These are phyloP conservation scores for Neofusicoccum laricinum DNA, from an alignment of 2,329 filamentous ascomycete genomes.

Conservation along the genomic window DNA sequence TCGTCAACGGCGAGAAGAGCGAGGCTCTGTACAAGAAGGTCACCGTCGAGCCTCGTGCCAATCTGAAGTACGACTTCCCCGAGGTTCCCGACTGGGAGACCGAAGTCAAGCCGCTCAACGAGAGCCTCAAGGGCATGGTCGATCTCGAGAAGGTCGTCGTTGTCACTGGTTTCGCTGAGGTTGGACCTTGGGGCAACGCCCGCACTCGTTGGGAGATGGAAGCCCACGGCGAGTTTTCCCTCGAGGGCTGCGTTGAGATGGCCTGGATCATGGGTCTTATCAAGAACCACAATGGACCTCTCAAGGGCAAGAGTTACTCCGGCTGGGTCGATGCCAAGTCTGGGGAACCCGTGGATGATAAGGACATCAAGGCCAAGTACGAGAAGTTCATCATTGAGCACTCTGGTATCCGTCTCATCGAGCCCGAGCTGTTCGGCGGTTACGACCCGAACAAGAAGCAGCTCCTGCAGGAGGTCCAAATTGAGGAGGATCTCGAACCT, in stretches of 20 bases:
- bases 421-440: slow-evolving; percentile 92
- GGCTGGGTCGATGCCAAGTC: slow-evolving; percentile 96
- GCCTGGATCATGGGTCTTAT: slow-evolving; percentile 99
- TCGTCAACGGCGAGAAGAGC: slow-evolving; percentile 90
- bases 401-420: slow-evolving; percentile 94
- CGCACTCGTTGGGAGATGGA: slow-evolving; percentile 99
- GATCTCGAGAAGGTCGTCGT: slow-evolving; percentile 98
- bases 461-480: slow-evolving; percentile 94
- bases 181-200: slow-evolving; percentile 97
- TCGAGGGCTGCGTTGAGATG: slow-evolving; percentile 98
- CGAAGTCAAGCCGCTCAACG: slow-evolving; percentile 85
- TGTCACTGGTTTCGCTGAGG: slow-evolving; percentile 92
- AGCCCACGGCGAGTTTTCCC: slow-evolving; percentile 90
- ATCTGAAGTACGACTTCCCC: slow-evolving; percentile 97
- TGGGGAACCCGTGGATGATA: slow-evolving; percentile 93
- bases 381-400: slow-evolving; percentile 96
- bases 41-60: slow-evolving; percentile 87
- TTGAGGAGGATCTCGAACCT: slow-evolving; percentile 93
- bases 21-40: slow-evolving; percentile 95
- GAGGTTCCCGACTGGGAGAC: slow-evolving; percentile 84
- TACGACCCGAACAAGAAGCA: slow-evolving; percentile 99
- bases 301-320: slow-evolving; percentile 95
- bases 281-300: slow-evolving; percentile 93
- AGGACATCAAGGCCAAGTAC: slow-evolving; percentile 96
- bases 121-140: slow-evolving; percentile 92